These are phyloP conservation scores for Vaccinium corymbosum DNA, from an alignment of 148 eudicot species.

Conservation along the genomic window DNA sequence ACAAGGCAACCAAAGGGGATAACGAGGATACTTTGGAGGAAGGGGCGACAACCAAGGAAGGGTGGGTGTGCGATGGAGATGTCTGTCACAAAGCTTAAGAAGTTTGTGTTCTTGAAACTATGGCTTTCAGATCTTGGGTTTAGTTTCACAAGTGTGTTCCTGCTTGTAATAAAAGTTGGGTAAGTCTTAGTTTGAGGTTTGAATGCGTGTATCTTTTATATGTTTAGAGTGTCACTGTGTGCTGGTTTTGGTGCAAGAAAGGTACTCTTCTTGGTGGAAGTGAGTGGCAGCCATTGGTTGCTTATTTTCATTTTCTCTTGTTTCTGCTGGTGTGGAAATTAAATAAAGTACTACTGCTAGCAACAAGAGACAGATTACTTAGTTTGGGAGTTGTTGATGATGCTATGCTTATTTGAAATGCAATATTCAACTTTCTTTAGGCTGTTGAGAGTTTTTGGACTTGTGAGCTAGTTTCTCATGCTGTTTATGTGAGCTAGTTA, in stretches of 20 bases:
- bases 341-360: too few relatives aligned
- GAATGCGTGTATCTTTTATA: background rate
- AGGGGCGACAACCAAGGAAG: constrained; percentile 24
- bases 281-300: background rate
- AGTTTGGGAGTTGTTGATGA: too few relatives aligned
- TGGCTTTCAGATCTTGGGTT: background rate
- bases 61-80: constrained; percentile 30
- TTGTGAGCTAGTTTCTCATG: too few relatives aligned
- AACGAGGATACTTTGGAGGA: background rate
- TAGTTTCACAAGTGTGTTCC: background rate
- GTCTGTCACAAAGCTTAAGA: constrained; percentile 33
- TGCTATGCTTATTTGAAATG: too few relatives aligned
- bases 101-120: background rate
- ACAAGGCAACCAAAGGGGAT: constrained; percentile 17
- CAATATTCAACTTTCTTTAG: too few relatives aligned
- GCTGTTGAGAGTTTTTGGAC: too few relatives aligned
- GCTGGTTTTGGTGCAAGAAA: background rate
- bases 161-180: background rate
- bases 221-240: background rate
- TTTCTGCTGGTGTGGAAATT: too few relatives aligned
- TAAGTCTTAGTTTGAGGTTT: background rate
- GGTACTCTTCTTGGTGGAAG: background rate
- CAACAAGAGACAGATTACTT: too few relatives aligned
- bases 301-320: too few relatives aligned
- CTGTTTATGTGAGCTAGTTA: too few relatives aligned